phyloP scores from a whole-genome alignment of 2,329 filamentous ascomycete species.

The Colletotrichum scovillei region DNA sequence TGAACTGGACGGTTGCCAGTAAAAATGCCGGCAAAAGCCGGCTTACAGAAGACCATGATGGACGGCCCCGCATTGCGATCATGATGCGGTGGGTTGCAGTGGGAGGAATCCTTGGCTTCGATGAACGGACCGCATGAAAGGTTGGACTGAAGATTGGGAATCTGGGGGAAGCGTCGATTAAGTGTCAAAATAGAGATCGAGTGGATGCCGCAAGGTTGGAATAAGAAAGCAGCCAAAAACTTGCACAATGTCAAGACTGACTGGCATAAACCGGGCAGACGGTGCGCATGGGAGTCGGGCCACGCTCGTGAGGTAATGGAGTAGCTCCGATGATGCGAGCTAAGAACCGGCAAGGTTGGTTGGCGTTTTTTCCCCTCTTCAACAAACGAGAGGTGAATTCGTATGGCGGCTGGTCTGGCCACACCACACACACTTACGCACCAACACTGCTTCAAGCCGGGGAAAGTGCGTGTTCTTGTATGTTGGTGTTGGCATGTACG shows the following conservation, averaged over 20 bases:
- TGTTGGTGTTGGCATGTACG: background rate
- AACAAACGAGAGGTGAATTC: background rate
- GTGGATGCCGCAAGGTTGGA: slow-evolving; percentile 9
- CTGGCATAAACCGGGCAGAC: slow-evolving; percentile 16
- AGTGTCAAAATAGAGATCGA: slow-evolving; percentile 15
- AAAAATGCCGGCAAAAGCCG: slow-evolving; percentile 25
- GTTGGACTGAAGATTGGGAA: slow-evolving; percentile 9
- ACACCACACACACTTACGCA: background rate
- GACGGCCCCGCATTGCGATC: slow-evolving; percentile 29
- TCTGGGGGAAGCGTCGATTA: slow-evolving; percentile 11
- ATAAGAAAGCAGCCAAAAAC: slow-evolving; percentile 16
- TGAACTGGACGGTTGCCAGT: slow-evolving; percentile 34
- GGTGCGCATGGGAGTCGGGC: slow-evolving; percentile 29
- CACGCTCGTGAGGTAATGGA: slow-evolving; percentile 19
- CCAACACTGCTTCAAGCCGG: background rate
- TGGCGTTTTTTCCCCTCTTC: background rate
- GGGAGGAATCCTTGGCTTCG: slow-evolving; percentile 11
- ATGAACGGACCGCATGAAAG: slow-evolving; percentile 24
- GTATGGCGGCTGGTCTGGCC: background rate
- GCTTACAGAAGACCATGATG: slow-evolving; percentile 31
- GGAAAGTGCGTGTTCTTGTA: slow-evolving; percentile 25
- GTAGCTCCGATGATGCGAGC: background rate
- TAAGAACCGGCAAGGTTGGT: slow-evolving; percentile 1
- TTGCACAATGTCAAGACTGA: background rate
- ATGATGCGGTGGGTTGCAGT: slow-evolving; percentile 21